These are phyloP conservation scores for Glaciozyma martinii DNA, from an alignment of 768 basidiomycete genomes.

Conservation along the genomic window DNA sequence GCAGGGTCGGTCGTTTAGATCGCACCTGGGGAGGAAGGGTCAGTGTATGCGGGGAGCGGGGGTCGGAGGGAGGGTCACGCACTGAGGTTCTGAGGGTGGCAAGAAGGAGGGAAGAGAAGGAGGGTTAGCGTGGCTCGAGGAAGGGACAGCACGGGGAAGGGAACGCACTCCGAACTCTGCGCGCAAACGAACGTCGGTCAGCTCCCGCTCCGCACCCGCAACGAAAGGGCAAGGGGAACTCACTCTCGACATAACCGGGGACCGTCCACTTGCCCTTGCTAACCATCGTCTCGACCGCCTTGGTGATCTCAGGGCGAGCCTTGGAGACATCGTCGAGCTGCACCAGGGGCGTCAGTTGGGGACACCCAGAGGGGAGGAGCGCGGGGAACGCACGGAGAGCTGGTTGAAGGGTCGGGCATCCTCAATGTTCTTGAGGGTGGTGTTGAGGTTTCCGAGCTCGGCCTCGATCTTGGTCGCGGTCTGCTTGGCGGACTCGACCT, in stretches of 20 bases:
- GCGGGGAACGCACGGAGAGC: constrained; percentile 62
- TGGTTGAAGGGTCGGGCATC: constrained; percentile 95
- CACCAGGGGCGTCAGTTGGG: neutral
- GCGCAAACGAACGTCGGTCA: constrained; percentile 12
- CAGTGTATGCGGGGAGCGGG: neutral
- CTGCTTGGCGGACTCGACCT: constrained; percentile 83
- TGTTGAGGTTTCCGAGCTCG: constrained; percentile 83
- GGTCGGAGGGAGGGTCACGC: neutral
- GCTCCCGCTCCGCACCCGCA: neutral
- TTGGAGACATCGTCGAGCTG: constrained; percentile 81
- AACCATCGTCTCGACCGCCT: constrained; percentile 88
- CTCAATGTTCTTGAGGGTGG: constrained; percentile 92
- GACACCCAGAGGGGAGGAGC: neutral
- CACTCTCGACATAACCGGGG: constrained; percentile 55
- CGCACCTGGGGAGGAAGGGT: neutral
- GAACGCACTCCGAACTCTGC: constrained; percentile 10
- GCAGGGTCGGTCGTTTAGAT: neutral
- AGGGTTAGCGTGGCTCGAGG: neutral
- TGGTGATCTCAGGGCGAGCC: constrained; percentile 82
- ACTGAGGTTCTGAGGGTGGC: constrained; percentile 3
- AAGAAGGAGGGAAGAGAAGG: neutral
- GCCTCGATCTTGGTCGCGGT: constrained; percentile 81
- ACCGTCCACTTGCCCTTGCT: constrained; percentile 98
- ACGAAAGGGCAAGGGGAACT: neutral
- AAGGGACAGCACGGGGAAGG: neutral